Evolutionary conservation across 345 rosid genomes (phyloP).

Genomic region (Syzygium aromaticum): DNA sequence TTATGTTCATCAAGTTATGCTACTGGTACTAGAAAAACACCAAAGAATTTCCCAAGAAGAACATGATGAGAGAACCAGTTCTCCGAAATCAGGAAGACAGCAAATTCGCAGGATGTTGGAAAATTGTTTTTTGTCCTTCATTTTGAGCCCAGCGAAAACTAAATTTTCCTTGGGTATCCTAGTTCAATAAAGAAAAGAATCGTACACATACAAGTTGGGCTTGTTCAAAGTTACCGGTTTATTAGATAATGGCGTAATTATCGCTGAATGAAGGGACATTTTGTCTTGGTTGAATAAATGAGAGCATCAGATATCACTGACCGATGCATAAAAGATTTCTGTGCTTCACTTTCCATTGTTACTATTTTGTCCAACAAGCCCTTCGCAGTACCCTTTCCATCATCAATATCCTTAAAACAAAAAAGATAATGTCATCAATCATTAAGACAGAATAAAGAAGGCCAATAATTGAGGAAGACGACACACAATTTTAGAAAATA

Average conservation of each 20-base stretch:
- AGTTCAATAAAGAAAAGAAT: not conserved
- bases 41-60: not conserved
- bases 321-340: constrained; percentile 99
- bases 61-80: not conserved
- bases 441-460: not conserved
- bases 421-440: not conserved
- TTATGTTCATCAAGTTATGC: not conserved
- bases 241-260: not conserved
- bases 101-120: not conserved
- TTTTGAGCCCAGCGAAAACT: not conserved
- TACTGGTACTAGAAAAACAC: not conserved
- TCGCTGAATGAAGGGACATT: not conserved
- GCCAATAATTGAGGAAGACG: not conserved
- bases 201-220: not conserved
- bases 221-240: not conserved
- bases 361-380: constrained; percentile 67
- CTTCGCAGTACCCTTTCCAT: constrained; percentile 82
- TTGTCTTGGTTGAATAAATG: not conserved
- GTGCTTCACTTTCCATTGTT: constrained; percentile 82
- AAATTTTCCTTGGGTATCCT: not conserved
- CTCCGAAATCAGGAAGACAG: not conserved
- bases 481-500: not conserved
- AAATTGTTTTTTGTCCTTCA: not conserved
- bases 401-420: constrained; percentile 48
- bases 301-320: constrained; percentile 26